Conservation (phyloP, 257 asterid species). For the Striga asiatica region DNA sequence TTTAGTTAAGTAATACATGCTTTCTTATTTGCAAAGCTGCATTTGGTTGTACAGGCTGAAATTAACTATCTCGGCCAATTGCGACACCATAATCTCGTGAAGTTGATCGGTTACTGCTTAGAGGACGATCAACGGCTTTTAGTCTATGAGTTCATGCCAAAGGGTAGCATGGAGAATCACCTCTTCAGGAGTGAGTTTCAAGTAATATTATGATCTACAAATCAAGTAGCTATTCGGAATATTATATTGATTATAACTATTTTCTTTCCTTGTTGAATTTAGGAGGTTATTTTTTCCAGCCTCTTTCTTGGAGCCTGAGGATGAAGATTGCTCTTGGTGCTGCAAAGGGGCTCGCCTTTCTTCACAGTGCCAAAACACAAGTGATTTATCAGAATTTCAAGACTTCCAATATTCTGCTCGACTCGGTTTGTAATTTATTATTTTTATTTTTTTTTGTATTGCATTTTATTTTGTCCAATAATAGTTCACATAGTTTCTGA, state of each 20-base stretch:
- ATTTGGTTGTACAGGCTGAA: constrained; percentile 17
- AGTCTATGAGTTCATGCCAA: constrained; percentile 19
- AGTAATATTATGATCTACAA: too few relatives aligned
- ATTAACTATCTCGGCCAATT: constrained; percentile 15
- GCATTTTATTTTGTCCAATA: too few relatives aligned
- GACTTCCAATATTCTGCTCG: constrained; percentile 69
- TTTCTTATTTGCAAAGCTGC: too few relatives aligned
- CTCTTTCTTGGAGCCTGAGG: constrained; percentile 65
- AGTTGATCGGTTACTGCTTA: constrained; percentile 19
- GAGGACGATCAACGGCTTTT: constrained; percentile 21
- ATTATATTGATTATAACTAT: too few relatives aligned
- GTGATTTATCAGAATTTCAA: constrained; percentile 75
- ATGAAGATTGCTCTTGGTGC: constrained; percentile 70
- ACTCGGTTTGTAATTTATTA: constrained; percentile 31
- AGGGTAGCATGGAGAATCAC: constrained; percentile 16
- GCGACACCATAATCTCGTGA: constrained; percentile 18
- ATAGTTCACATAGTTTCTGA: too few relatives aligned
- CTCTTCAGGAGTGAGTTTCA: background rate
- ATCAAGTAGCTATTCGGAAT: too few relatives aligned
- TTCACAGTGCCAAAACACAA: constrained; percentile 51
- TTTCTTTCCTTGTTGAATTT: constrained; percentile 2
- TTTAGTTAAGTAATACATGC: too few relatives aligned
- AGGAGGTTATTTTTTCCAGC: constrained; percentile 70
- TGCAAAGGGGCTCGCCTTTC: constrained; percentile 72
- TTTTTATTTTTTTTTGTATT: too few relatives aligned